Evolutionary conservation across 2,329 filamentous ascomycete species (phyloP), one percentile per base, ranked within the genome.

Genomic region (Phialocephala sp.): DNA sequence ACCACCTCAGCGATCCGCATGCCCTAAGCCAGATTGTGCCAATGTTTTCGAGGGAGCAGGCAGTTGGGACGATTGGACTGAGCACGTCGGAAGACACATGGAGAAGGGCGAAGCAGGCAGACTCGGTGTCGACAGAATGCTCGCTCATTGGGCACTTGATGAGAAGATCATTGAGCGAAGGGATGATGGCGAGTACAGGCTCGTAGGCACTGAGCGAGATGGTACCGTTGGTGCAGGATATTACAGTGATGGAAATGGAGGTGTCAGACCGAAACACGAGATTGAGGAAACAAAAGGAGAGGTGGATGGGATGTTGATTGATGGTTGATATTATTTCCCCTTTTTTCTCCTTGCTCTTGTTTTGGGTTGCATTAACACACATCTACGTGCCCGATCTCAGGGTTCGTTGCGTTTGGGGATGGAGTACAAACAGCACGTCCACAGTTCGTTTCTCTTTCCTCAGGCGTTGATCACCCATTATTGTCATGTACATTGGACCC

Each of bases 51-150:
- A 88, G 63, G 93, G 92, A 0, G 80, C 84, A 0, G 85, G 85
- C 2, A 91, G 90, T 9, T 97, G 94, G 94, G 92, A 97, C 64
- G 89, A 93, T 71, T 91, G 93, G 80, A 95, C 95, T 66, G 94
- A 98, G 76, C 94, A 98, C 76, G 90, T 97, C 0, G 94, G 94
- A 0, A 85, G 90, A 56, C 94, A 98, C 76, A 90, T 97, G 82
- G 94, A 97, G 77, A 89, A 89, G 69, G 86, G 86, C 8, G 87
- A 90, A 67, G 87, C 85, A 3, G 79, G 80, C 27, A 77, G 80
- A 27, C 79, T 90, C 20, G 85, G 83, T 0, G 85, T 89, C 5
- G 88, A 90, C 69, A 76, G 77, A 1, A 76, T 88, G 45, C 76
- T 90, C 52, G 83, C 85, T 0, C 80, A 85, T 64, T 90, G 87